phyloP scores from a whole-genome alignment of 2,329 filamentous ascomycete genomes.

The Cordyceps cicadae region DNA sequence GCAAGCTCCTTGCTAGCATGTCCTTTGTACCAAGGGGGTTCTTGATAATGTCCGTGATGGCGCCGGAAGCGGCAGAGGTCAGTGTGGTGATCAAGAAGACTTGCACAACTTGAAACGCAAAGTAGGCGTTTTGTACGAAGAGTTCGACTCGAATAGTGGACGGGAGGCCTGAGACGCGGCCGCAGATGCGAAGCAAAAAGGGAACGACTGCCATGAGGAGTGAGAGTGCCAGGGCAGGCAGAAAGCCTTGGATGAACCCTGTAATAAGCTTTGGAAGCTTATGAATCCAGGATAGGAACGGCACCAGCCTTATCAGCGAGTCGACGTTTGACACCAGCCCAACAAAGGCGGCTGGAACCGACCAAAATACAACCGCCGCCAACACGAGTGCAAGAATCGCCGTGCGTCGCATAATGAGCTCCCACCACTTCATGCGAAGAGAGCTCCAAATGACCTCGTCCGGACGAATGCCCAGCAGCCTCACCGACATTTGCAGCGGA shows the following conservation, averaged over 20 bases:
- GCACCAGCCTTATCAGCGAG: conserved; percentile 55
- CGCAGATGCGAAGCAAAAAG: conserved; percentile 57
- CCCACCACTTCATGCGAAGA: conserved; percentile 78
- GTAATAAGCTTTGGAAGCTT: conserved; percentile 25
- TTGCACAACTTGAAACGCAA: conserved; percentile 84
- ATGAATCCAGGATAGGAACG: conserved; percentile 20
- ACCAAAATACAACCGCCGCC: conserved; percentile 81
- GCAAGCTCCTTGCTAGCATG: conserved; percentile 64
- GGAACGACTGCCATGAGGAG: conserved; percentile 83
- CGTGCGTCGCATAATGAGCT: conserved; percentile 65
- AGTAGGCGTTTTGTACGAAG: conserved; percentile 87
- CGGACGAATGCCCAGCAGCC: conserved; percentile 75
- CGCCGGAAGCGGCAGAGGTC: conserved; percentile 66
- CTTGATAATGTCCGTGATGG: conserved; percentile 53
- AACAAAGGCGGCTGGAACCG: conserved; percentile 65
- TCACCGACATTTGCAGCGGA: conserved; percentile 76
- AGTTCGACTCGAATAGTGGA: conserved; percentile 59
- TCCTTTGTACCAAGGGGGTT: conserved; percentile 53
- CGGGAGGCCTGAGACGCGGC: conserved; percentile 9
- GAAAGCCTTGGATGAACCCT: conserved; percentile 60
- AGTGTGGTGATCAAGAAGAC: conserved; percentile 85
- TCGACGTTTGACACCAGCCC: conserved; percentile 80
- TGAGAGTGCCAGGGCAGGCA: conserved; percentile 71
- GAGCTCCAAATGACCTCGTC: conserved; percentile 83
- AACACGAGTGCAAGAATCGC: conserved; percentile 63